Base-by-base conservation (phyloP, 768 basidiomycete species). In the Phylloporus arenicola region DNA sequence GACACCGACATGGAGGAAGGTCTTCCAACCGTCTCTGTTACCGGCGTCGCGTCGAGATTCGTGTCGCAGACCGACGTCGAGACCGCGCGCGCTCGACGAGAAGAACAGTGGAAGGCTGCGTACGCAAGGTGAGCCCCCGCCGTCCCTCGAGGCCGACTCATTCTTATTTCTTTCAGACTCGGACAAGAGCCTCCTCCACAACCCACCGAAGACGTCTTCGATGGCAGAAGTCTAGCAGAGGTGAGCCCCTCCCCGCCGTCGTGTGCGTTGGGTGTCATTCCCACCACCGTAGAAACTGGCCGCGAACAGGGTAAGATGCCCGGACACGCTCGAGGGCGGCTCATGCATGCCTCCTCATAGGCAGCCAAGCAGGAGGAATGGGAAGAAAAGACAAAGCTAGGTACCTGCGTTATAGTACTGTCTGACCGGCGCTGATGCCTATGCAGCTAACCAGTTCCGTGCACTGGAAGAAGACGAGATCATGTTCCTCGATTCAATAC, bases 311-410 rank as follows among this genome's bases (percentile, higher is more conserved):
- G 88, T 88, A 65, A 65, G 74, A 64, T 48, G 5, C 53, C 38
- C 27, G 47, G 31, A 37, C 6, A 19, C 48, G 40, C 48, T 31
- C 44, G 43, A 17, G 29, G 43, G 29, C 40, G 47, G 40, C 38
- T 61, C 48, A 64, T 29, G 47, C 38, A 49, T 20, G 40, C 39
- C 22, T 2, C 42, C 31, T 2, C 43, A 17, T 56, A 90, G 88
- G 81, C 84, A 61, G 88, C 88, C 56, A 91, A 92, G 67, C 88
- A 92, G 70, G 90, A 92, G 67, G 88, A 92, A 80, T 92, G 88
- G 87, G 90, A 92, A 64, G 87, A 90, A 66, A 87, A 87, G 64
- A 88, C 82, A 53, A 91, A 90, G 65, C 79, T 92, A 69, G 76
- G 69, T 70, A 54, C 58, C 35, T 20, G 41, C 22, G 34, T 40